These are phyloP conservation scores for Fraxinus floribunda DNA, from an alignment of 305 asterid species.

Conservation along the genomic window DNA sequence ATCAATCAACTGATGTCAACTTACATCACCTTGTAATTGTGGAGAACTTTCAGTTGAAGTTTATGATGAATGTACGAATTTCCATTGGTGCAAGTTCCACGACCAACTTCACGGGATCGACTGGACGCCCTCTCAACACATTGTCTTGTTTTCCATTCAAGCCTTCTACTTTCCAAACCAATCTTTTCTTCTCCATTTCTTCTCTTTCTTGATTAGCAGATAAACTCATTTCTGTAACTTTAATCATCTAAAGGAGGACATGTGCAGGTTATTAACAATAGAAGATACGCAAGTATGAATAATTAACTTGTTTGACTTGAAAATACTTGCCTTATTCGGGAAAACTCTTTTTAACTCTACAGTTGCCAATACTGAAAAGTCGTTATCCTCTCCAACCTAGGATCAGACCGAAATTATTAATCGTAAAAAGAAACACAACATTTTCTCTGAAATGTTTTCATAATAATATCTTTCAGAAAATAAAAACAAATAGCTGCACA, in stretches of 20 bases:
- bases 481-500: neutral
- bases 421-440: neutral
- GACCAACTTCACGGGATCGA: slow-evolving; percentile 55
- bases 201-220: slow-evolving; percentile 92
- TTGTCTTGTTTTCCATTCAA: slow-evolving; percentile 27
- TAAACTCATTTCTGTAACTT: slow-evolving; percentile 67
- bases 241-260: slow-evolving; percentile 44
- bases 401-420: neutral
- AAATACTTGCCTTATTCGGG: slow-evolving; percentile 55
- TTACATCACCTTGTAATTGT: slow-evolving; percentile 22
- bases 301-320: neutral
- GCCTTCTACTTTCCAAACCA: slow-evolving; percentile 74
- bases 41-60: slow-evolving; percentile 34
- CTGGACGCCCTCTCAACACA: slow-evolving; percentile 56
- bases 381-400: slow-evolving; percentile 93
- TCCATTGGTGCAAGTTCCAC: slow-evolving; percentile 92
- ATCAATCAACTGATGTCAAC: neutral
- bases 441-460: neutral
- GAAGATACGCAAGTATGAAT: neutral
- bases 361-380: slow-evolving; percentile 59
- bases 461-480: neutral
- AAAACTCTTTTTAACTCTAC: slow-evolving; percentile 76
- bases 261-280: neutral
- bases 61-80: slow-evolving; percentile 72
- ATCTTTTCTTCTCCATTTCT: slow-evolving; percentile 85